Percentiles rank a stretch among this genome's conserved stretches.
These are phyloP conservation scores for Daldinia eschscholtzii DNA, from an alignment of 2,329 filamentous ascomycete genomes.

Conservation along the genomic window DNA sequence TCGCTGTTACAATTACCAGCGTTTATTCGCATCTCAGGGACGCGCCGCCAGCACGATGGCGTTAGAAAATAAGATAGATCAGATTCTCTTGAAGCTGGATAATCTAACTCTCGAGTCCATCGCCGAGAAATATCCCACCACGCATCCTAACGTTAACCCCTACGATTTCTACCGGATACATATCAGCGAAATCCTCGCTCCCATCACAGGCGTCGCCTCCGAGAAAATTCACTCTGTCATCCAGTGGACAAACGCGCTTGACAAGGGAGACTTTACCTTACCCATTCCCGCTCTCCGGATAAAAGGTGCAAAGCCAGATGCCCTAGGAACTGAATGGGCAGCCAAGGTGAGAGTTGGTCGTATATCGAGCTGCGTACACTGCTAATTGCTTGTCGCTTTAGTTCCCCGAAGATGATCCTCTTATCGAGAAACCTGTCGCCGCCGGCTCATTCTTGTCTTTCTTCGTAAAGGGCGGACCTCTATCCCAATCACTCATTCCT, in stretches of 20 bases:
- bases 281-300: constrained; percentile 84
- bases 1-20: neutral
- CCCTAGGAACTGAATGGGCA: constrained; percentile 72
- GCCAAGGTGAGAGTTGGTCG: constrained; percentile 62
- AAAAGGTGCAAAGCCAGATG: constrained; percentile 76
- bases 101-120: constrained; percentile 36
- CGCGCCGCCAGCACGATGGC: constrained; percentile 37
- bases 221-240: constrained; percentile 80
- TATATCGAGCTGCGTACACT: neutral
- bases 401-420: constrained; percentile 77
- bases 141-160: constrained; percentile 77
- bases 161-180: constrained; percentile 84
- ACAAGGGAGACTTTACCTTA: constrained; percentile 85
- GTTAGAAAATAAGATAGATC: constrained; percentile 19
- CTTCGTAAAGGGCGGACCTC: constrained; percentile 79
- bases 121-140: constrained; percentile 63
- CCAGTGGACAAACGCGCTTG: constrained; percentile 82
- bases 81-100: constrained; percentile 35
- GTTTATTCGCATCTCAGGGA: constrained; percentile 9
- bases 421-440: constrained; percentile 77
- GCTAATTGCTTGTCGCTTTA: constrained; percentile 51
- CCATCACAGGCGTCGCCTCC: constrained; percentile 77
- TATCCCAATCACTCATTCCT: constrained; percentile 76
- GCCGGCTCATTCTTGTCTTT: constrained; percentile 80
- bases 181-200: constrained; percentile 75